Evolutionary conservation across 2,329 filamentous ascomycete species (phyloP).

Genomic region (Nannizziopsis barbatae): DNA sequence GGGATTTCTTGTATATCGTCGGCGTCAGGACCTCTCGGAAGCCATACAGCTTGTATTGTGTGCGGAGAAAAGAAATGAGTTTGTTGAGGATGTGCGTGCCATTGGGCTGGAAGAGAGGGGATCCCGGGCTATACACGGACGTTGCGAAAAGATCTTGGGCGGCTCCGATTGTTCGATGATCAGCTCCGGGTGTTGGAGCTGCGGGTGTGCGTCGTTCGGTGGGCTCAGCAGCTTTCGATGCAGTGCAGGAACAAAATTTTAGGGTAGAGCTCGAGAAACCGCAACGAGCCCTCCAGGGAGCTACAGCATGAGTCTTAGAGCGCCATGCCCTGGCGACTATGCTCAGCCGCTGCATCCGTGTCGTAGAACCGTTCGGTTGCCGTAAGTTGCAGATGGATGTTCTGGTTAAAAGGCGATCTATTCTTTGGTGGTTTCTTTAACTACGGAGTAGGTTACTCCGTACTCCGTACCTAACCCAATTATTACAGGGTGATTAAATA

Average conservation of each 20-base stretch:
- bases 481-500: too few species aligned
- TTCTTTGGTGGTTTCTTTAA: too few species aligned
- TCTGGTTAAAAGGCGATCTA: too few species aligned
- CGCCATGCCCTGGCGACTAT: slow-evolving; percentile 14
- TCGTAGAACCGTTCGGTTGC: neutral
- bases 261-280: slow-evolving; percentile 6
- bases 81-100: slow-evolving; percentile 76
- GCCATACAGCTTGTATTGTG: slow-evolving; percentile 73
- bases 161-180: slow-evolving; percentile 42
- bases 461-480: too few species aligned
- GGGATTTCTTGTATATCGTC: slow-evolving; percentile 76
- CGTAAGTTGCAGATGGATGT: too few species aligned
- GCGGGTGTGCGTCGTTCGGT: slow-evolving; percentile 18
- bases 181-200: slow-evolving; percentile 27
- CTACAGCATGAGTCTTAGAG: slow-evolving; percentile 4
- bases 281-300: slow-evolving; percentile 5
- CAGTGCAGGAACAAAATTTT: slow-evolving; percentile 24
- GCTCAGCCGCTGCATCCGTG: slow-evolving; percentile 13
- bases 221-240: slow-evolving; percentile 14
- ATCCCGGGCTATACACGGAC: slow-evolving; percentile 70
- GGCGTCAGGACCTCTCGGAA: slow-evolving; percentile 84
- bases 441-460: too few species aligned
- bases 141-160: slow-evolving; percentile 66
- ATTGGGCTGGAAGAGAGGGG: slow-evolving; percentile 72
- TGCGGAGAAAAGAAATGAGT: slow-evolving; percentile 67